Base-by-base conservation (phyloP, 805 yeast genomes). In the Danielia reshetovae region DNA sequence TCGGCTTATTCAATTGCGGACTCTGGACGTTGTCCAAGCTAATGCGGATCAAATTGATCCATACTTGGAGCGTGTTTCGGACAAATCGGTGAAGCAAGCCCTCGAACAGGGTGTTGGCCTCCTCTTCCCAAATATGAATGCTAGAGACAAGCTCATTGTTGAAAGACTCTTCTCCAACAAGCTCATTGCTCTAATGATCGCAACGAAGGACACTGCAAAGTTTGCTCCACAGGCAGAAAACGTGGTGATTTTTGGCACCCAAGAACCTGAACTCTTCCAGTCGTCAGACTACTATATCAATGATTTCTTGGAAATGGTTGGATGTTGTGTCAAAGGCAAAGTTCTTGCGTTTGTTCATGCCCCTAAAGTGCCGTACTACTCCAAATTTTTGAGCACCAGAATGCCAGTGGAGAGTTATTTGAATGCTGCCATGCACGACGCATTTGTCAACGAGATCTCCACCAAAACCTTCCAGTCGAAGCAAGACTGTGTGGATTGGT, bases 401-500 rank as follows among this genome's bases (percentile, higher is more conserved):
- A 55, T 87, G 9, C 97, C 97, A 0, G 65, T 87, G 18, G 98
- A 94, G 56, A 86, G 96, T 59, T 75, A 71, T 46, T 52, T 88
- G 43, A 73, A 72, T 36, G 58, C 65, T 12, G 60, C 62, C 35
- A 45, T 88, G 10, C 80, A 75, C 39, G 97, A 93, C 53, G 68
- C 75, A 0, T 70, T 90, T 23, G 56, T 85, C 27, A 74, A 77
- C 29, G 97, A 86, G 47, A 79, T 88, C n/a, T 74, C 84, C 24
- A 73, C 79, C 5, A 66, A 75, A 2, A 66, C 79, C 10, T 72
- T 90, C 38, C 70, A 66, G 29, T 68, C 75, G 6, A 77, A 84
- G 51, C 96, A 89, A 49, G 93, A 84, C 46, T 85, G 95, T 48
- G 75, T 93, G 39, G 96, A 90, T 50, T 87, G 95, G 94, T 52